Evolutionary conservation across 2,329 filamentous ascomycete species (phyloP).

Genomic region (Botrytis paeoniae): DNA sequence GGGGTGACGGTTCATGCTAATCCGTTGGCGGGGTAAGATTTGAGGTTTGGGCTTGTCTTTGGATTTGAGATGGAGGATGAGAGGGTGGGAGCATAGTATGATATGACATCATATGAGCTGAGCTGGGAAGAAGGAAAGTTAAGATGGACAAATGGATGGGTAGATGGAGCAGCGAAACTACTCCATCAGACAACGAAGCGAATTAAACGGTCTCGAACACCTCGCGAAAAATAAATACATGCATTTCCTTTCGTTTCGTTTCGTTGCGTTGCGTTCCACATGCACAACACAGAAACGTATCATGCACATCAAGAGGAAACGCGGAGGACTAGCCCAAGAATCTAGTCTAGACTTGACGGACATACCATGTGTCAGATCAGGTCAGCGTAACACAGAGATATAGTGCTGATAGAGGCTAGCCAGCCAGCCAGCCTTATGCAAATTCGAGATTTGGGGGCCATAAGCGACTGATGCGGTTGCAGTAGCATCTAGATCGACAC

Average conservation of each 20-base stretch:
- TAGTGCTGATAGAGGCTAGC: background rate
- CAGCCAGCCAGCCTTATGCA: background rate
- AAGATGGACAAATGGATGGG: background rate
- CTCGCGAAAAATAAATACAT: background rate
- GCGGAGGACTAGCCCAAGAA: background rate
- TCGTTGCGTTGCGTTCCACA: background rate
- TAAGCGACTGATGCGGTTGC: background rate
- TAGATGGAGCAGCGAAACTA: background rate
- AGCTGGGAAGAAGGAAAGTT: background rate
- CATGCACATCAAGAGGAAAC: background rate
- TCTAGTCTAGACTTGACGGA: background rate
- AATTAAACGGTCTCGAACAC: background rate
- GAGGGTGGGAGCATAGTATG: too few relatives aligned
- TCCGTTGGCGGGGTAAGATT: background rate
- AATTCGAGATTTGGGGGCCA: background rate
- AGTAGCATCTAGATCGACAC: too few relatives aligned
- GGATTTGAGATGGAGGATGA: background rate
- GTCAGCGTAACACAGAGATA: background rate
- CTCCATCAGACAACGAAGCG: background rate
- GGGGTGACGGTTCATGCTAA: slow-evolving; percentile 65
- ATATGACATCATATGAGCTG: background rate
- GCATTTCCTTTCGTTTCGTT: background rate
- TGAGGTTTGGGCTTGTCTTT: too few relatives aligned
- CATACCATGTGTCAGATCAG: background rate
- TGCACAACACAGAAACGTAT: background rate